These are phyloP conservation scores for Cichorium intybus DNA, from an alignment of 140 eudicot genomes.

Conservation along the genomic window DNA sequence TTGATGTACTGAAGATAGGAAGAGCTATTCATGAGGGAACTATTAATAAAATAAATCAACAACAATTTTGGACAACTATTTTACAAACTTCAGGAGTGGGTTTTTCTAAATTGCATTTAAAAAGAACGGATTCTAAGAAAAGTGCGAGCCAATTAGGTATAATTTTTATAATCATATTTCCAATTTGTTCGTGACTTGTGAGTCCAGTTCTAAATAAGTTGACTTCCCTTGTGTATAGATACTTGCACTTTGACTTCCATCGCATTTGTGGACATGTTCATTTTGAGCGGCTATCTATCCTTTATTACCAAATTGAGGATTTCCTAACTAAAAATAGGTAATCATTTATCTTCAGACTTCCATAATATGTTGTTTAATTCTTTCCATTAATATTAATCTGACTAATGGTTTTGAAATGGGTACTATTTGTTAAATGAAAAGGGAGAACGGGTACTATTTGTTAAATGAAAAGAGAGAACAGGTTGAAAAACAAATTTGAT, in stretches of 20 bases:
- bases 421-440: conserved; percentile 67
- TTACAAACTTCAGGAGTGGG: too few relatives aligned
- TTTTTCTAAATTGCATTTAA: too few relatives aligned
- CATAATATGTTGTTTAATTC: neutral
- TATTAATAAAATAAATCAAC: too few relatives aligned
- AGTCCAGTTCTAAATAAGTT: neutral
- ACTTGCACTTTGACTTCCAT: conserved; percentile 96
- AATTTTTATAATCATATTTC: neutral
- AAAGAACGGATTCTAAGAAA: too few relatives aligned
- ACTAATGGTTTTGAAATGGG: conserved; percentile 32
- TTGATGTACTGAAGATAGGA: too few relatives aligned
- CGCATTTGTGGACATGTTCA: conserved; percentile 82
- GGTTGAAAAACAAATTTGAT: conserved; percentile 68
- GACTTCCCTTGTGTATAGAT: conserved; percentile 46
- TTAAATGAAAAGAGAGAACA: conserved; percentile 71
- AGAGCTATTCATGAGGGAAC: too few relatives aligned
- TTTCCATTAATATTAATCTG: neutral
- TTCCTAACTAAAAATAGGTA: conserved; percentile 82
- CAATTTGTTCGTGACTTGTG: conserved; percentile 1
- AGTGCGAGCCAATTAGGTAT: too few relatives aligned
- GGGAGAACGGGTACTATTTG: conserved; percentile 71
- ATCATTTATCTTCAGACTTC: conserved; percentile 25
- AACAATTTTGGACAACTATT: too few relatives aligned
- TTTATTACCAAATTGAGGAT: conserved; percentile 77
- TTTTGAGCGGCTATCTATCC: conserved; percentile 84